Conservation (phyloP, 2,329 filamentous ascomycete species). For the Hypoxylon sp. region DNA sequence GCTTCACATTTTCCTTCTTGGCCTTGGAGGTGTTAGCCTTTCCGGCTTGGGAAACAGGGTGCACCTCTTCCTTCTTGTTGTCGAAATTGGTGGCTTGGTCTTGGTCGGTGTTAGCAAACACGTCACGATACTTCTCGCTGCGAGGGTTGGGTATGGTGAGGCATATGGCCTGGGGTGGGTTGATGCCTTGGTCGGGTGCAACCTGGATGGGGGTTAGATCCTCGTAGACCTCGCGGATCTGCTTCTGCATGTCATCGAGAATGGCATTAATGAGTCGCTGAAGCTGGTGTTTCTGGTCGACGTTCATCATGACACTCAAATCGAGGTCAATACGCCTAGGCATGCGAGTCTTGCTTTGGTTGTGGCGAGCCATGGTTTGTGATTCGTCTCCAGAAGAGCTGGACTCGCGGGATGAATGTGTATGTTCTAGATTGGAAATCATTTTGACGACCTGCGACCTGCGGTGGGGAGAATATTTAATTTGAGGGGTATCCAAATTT, state of each 20-base stretch:
- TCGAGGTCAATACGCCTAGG: slow-evolving; percentile 61
- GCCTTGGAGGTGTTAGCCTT: neutral
- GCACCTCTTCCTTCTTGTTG: neutral
- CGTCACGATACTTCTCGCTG: slow-evolving; percentile 47
- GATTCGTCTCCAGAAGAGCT: slow-evolving; percentile 45
- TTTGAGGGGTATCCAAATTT: neutral
- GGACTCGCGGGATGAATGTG: slow-evolving; percentile 17
- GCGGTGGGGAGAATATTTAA: neutral
- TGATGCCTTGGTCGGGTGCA: slow-evolving; percentile 44
- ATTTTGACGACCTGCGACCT: neutral
- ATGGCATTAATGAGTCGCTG: slow-evolving; percentile 63
- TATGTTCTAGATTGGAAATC: slow-evolving; percentile 15
- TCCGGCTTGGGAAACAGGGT: neutral
- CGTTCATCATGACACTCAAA: slow-evolving; percentile 61
- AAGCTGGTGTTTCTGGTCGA: slow-evolving; percentile 64
- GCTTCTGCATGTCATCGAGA: slow-evolving; percentile 66
- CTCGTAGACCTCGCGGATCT: slow-evolving; percentile 66
- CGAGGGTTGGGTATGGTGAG: slow-evolving; percentile 53
- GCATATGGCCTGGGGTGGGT: slow-evolving; percentile 47
- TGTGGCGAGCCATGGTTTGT: slow-evolving; percentile 34
- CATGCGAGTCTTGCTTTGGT: slow-evolving; percentile 31
- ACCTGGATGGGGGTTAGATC: slow-evolving; percentile 53
- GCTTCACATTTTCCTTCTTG: slow-evolving; percentile 42
- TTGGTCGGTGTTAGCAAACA: slow-evolving; percentile 45
- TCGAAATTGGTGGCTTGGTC: slow-evolving; percentile 10